phyloP scores from a whole-genome alignment of 177 flowering plant species.

The Tripterygium wilfordii region DNA sequence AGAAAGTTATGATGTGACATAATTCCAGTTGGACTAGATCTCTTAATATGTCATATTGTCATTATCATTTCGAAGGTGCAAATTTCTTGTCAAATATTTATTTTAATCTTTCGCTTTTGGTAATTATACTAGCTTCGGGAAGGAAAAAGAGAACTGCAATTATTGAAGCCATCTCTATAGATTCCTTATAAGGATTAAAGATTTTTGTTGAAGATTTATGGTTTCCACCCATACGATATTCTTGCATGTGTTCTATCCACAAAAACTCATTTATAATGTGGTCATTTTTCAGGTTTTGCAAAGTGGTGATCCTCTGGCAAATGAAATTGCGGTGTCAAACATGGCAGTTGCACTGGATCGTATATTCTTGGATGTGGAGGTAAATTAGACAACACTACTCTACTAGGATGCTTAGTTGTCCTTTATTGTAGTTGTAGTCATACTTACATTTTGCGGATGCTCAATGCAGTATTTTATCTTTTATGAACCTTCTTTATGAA shows the following conservation, averaged over 20 bases:
- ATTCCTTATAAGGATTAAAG: neutral
- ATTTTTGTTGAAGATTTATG: no score
- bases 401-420: neutral
- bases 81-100: no score
- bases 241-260: neutral
- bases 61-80: no score
- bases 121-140: no score
- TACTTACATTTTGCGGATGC: neutral
- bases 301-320: slow-evolving; percentile 69
- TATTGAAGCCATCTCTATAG: slow-evolving; percentile 1
- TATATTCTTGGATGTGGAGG: slow-evolving; percentile 70
- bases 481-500: slow-evolving; percentile 5
- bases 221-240: neutral
- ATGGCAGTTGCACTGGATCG: slow-evolving; percentile 75
- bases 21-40: no score
- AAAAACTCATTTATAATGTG: slow-evolving; percentile 1
- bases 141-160: no score
- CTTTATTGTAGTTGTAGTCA: neutral
- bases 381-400: slow-evolving; percentile 15
- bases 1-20: no score
- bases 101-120: no score
- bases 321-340: slow-evolving; percentile 64
- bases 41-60: no score
- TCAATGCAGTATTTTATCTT: no score
- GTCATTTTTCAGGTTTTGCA: slow-evolving; percentile 51